A percentile compares a stretch with the other conserved stretches of the same genome.
Evolutionary conservation across 257 asterid species (phyloP).

Genomic region (Paraleonurus japonicus): DNA sequence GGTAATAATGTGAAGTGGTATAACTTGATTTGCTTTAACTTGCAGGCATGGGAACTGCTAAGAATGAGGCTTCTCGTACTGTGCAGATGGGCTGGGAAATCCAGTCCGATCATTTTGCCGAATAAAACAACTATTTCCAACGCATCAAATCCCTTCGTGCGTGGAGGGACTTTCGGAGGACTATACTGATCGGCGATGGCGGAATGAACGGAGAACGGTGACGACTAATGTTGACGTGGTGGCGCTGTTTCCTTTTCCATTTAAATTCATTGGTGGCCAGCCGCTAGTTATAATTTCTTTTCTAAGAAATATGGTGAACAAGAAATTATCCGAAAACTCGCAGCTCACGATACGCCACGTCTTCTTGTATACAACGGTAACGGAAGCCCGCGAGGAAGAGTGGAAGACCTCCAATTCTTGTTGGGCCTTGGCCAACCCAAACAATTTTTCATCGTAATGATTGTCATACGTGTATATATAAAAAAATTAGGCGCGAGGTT

Average conservation of each 20-base stretch:
- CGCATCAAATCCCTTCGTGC: slow-evolving; percentile 4
- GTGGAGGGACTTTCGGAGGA: not conserved
- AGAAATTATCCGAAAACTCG: slow-evolving; percentile 28
- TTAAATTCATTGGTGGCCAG: slow-evolving; percentile 12
- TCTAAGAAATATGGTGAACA: not conserved
- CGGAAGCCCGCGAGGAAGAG: not conserved
- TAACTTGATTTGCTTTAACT: slow-evolving; percentile 23
- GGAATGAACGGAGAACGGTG: not conserved
- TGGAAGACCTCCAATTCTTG: too few relatives aligned
- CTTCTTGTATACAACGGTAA: not conserved
- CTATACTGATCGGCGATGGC: not conserved
- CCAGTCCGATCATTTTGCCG: slow-evolving; percentile 35
- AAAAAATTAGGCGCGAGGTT: too few relatives aligned
- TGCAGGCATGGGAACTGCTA: slow-evolving; percentile 12
- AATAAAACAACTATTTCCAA: not conserved
- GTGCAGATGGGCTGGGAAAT: slow-evolving; percentile 11
- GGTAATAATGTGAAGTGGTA: slow-evolving; percentile 22
- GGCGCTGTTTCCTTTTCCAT: slow-evolving; percentile 8
- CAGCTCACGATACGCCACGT: slow-evolving; percentile 41
- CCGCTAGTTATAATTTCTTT: not conserved
- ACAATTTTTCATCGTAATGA: too few relatives aligned
- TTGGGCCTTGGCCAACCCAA: too few relatives aligned
- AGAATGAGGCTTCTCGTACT: slow-evolving; percentile 7
- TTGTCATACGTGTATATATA: too few relatives aligned
- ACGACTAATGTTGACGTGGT: not conserved